Base-by-base conservation (phyloP, 2,329 filamentous ascomycete genomes). In the Phialophora chinensis region DNA sequence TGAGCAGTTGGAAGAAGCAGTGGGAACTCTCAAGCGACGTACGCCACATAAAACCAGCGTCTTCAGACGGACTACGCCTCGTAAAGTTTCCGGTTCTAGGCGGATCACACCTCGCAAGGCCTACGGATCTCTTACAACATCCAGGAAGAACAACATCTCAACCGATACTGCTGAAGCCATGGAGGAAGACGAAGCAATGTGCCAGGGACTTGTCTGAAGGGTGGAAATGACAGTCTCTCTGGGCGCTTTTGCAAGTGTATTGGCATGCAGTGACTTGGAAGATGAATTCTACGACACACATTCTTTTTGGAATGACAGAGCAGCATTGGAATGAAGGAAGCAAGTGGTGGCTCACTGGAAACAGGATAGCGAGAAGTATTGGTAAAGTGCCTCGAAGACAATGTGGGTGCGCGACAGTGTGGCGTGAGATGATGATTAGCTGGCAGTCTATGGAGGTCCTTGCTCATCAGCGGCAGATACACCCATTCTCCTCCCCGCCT, bases 151-250 rank as follows among this genome's bases (percentile, higher is more conserved):
- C 23, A 56, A 29, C 17, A 44, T 25, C 25, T 65, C 62, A 17
- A 65, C 58, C 38, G 58, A 60, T 47, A 29, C 54, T 12, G n/a
- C 23, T 4, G 44, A 59, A 14, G 56, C 17, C 12, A 53, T 53
- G 62, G 62, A 59, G 6, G 62, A 65, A 54, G 62, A 65, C 47
- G 62, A 65, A 25, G 35, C 14, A 6, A 35, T 54, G 29, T 65
- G 55, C 62, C 25, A 60, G 54, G 62, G 62, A 8, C 57, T 65
- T 54, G 55, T 65, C 29, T 65, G 55, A 65, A 12, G 25, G 20
- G n/a, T 52, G 49, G 35, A 50, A 25, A 50, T 11, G 47, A 50
- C 47, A 12, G 47, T 50, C 11, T 50, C 17, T 50, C 1, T 50
- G 4, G 35, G 38, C 7, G 38, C 38, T 8, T 44, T 4, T n/a